These are phyloP conservation scores for Sporothrix humicola DNA, from an alignment of 2,329 filamentous ascomycete species.

Conservation along the genomic window DNA sequence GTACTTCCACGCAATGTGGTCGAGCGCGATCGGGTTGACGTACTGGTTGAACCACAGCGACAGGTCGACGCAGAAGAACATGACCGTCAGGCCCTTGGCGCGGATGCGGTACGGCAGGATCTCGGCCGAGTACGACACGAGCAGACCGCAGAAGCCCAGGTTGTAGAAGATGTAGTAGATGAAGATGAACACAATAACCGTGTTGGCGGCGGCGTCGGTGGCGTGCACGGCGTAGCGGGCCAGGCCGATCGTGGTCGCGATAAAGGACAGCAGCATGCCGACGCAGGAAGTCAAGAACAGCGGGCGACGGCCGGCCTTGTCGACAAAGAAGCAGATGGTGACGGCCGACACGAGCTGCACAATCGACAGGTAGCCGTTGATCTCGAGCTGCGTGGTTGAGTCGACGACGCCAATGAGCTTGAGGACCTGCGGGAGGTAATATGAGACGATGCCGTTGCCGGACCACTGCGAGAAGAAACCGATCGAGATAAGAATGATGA, in stretches of 20 bases:
- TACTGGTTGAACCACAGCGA: conserved; percentile 47
- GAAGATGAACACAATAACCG: conserved; percentile 42
- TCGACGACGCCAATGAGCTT: conserved; percentile 34
- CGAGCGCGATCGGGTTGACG: conserved; percentile 52
- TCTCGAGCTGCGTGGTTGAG: conserved; percentile 35
- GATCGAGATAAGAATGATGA: conserved; percentile 36
- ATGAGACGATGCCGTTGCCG: conserved; percentile 37
- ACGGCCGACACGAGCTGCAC: conserved; percentile 40
- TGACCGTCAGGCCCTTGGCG: conserved; percentile 51
- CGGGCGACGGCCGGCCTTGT: conserved; percentile 40
- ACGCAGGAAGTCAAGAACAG: conserved; percentile 40
- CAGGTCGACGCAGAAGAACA: conserved; percentile 52
- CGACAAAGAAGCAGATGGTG: conserved; percentile 41
- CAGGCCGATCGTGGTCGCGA: conserved; percentile 40
- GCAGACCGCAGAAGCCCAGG: conserved; percentile 41
- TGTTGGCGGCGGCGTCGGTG: conserved; percentile 41
- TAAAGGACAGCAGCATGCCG: conserved; percentile 41
- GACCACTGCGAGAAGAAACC: conserved; percentile 37
- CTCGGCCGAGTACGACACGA: conserved; percentile 42
- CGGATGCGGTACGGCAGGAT: conserved; percentile 43
- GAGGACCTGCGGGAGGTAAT: conserved; percentile 36
- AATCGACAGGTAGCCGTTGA: conserved; percentile 41
- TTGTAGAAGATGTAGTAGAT: conserved; percentile 42
- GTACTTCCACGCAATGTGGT: conserved; percentile 50
- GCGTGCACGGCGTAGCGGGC: conserved; percentile 37